Evolutionary conservation across 805 yeast species (phyloP).

Genomic region (Saccharomycopsis sp.): DNA sequence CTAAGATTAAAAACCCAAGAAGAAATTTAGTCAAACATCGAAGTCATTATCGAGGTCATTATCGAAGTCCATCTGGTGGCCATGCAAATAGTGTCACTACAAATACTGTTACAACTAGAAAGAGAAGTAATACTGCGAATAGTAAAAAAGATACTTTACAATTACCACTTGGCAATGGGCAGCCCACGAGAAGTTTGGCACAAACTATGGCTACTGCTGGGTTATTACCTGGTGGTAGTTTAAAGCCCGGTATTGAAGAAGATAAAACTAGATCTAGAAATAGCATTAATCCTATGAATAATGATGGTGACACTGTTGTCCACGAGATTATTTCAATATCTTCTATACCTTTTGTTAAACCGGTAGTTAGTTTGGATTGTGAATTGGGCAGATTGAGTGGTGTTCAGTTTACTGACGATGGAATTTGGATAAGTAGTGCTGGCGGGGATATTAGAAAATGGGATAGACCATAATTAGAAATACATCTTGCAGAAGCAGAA

Average conservation of each 20-base stretch:
- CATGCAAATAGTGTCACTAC: neutral
- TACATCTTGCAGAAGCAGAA: too few relatives aligned
- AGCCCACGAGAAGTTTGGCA: constrained; percentile 19
- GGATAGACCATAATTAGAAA: constrained; percentile 25
- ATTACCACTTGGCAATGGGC: constrained; percentile 7
- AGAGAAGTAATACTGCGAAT: constrained; percentile 23
- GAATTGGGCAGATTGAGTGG: constrained; percentile 31
- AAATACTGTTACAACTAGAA: neutral
- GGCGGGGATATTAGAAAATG: constrained; percentile 36
- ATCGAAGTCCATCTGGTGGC: constrained; percentile 2
- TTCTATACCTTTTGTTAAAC: constrained; percentile 28
- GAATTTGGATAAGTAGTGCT: constrained; percentile 32
- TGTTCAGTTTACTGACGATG: constrained; percentile 27
- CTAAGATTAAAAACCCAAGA: constrained; percentile 28
- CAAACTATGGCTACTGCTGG: constrained; percentile 17
- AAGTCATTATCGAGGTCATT: constrained; percentile 12
- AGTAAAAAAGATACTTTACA: constrained; percentile 28
- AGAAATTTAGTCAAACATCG: neutral
- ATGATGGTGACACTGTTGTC: constrained; percentile 20
- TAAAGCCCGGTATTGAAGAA: neutral
- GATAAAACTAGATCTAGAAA: neutral
- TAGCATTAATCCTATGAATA: neutral
- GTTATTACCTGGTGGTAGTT: neutral
- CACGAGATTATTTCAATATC: constrained; percentile 26
- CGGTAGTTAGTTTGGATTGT: constrained; percentile 30